Evolutionary conservation across 306 rosid species (phyloP).

Genomic region (Potentilla sterilis): DNA sequence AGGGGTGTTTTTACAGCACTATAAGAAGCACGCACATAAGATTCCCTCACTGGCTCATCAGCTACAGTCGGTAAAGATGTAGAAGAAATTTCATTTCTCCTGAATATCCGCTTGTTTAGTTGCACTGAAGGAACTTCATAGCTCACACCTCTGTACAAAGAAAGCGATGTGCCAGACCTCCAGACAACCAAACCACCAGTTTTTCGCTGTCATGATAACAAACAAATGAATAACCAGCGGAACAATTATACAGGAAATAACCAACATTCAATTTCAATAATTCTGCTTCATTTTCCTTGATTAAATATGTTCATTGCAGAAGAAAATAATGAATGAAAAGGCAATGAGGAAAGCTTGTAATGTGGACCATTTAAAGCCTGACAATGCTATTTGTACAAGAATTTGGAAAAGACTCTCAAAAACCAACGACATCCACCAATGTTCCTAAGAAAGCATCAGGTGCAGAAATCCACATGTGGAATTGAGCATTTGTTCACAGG

Average conservation of each 20-base stretch:
- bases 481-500: background rate
- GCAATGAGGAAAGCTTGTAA: background rate
- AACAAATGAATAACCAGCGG: slow-evolving; percentile 12
- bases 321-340: background rate
- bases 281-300: background rate
- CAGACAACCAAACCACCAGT: slow-evolving; percentile 97
- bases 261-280: background rate
- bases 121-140: slow-evolving; percentile 67
- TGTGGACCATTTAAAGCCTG: background rate
- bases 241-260: background rate
- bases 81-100: slow-evolving; percentile 39
- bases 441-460: background rate
- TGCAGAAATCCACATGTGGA: background rate
- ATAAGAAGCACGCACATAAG: slow-evolving; percentile 40
- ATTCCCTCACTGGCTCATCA: slow-evolving; percentile 19
- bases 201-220: slow-evolving; percentile 63
- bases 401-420: background rate
- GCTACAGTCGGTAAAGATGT: slow-evolving; percentile 34
- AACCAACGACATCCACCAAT: background rate
- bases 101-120: slow-evolving; percentile 47
- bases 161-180: slow-evolving; percentile 95
- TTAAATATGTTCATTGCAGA: background rate
- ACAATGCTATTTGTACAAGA: background rate
- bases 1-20: slow-evolving; percentile 22
- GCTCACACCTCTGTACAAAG: slow-evolving; percentile 94